Base-by-base conservation (phyloP, 805 yeast genomes). In the Saturnispora diversa region DNA sequence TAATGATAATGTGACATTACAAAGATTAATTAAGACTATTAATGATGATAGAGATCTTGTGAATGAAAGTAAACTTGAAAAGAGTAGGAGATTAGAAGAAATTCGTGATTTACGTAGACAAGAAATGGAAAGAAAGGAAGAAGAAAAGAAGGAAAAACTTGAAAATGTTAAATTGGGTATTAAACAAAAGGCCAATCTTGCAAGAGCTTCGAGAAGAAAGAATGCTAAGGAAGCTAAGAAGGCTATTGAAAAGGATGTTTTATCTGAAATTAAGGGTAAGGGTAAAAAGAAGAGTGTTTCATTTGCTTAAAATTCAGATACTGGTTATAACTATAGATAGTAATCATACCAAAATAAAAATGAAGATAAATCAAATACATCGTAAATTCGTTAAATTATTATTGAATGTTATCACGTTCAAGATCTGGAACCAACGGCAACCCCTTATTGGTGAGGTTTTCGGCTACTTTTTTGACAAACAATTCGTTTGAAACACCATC, bases 41-140 rank as follows among this genome's bases (percentile, higher is more conserved):
- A 87, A 86, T 52, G 94, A 87, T 55, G 75, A 80, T 45, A 70
- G 78, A 48, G 97, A 90, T 46, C 71, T 74, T 31, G 73, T 76
- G 7, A 79, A 81, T 51, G 95, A 88, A 54, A 82, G 95, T 50
- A 92, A 87, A 62, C 67, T 92, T 42, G 98, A 90, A 56, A 85
- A 84, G 56, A 80, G 95, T 1, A 76, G 84, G 55, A 79, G 94
- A 60, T 68, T 92, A 35, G 97, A 90, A 60, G 94, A 84, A 51
- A 75, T 90, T 44, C 73, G 98, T 55, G 95, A 86, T 32, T 66
- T 86, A 49, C 85, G 83, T 65, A 76, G 85, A 54, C 71, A 80
- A 62, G 97, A 92, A 59, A 75, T 90, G 49, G 97, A 90, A 58
- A 68, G 81, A 57, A 82, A 80, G 56, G 96, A 90, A 52, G 72